Conservation (phyloP, 148 eudicot genomes). For the Linanthus parryae region DNA sequence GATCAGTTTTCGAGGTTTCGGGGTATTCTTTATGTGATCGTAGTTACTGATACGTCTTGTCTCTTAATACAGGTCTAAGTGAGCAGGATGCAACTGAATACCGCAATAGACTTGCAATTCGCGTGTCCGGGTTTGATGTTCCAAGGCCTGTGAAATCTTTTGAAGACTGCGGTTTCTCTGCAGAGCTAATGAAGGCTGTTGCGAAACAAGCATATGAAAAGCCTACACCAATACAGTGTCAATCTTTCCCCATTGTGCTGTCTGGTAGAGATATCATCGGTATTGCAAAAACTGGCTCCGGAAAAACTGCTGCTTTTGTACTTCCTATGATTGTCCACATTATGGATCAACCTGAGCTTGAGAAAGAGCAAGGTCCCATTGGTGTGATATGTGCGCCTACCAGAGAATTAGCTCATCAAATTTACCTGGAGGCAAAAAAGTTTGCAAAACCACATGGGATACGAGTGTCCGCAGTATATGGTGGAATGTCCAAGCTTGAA, state of each 20-base stretch:
- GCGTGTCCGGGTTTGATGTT: conserved; percentile 92
- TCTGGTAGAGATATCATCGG: conserved; percentile 94
- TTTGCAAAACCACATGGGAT: conserved; percentile 73
- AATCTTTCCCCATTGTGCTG: conserved; percentile 83
- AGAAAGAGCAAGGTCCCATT: conserved; percentile 92
- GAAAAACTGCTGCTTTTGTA: conserved; percentile 96
- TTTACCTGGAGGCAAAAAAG: conserved; percentile 87
- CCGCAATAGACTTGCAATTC: conserved; percentile 67
- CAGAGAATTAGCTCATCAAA: conserved; percentile 96
- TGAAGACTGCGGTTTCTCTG: conserved; percentile 82
- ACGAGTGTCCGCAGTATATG: conserved; percentile 95
- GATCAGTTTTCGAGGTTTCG: too few relatives aligned
- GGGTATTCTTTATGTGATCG: too few relatives aligned
- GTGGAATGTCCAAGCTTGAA: conserved; percentile 98
- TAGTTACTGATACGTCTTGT: background rate
- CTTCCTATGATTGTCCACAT: conserved; percentile 98
- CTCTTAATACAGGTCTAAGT: conserved; percentile 60
- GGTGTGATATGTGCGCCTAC: conserved; percentile 99
- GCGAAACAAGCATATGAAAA: conserved; percentile 89
- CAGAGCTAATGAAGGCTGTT: conserved; percentile 64
- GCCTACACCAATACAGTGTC: conserved; percentile 94
- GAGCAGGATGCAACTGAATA: conserved; percentile 85
- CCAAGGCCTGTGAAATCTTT: conserved; percentile 88
- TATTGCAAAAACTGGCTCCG: conserved; percentile 98
- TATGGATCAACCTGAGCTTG: conserved; percentile 96